Percentiles rank a stretch among this genome's conserved stretches.
Conservation (phyloP, 768 basidiomycete species). For the Tylopilus sp. region DNA sequence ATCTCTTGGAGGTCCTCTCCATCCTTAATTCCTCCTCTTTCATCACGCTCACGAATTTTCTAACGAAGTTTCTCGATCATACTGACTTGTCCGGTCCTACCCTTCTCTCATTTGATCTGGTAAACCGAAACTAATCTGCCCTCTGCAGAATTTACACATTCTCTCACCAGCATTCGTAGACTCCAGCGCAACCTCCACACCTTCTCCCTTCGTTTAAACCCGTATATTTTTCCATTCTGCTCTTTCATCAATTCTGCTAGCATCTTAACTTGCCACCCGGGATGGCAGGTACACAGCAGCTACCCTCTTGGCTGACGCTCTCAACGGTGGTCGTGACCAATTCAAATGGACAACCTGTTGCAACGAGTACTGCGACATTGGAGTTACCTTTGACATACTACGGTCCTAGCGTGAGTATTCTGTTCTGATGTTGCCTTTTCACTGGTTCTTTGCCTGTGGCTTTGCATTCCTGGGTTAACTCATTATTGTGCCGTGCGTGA, state of each 20-base stretch:
- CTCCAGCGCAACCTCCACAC: background rate
- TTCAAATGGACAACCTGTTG: constrained; percentile 47
- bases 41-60: constrained; percentile 8
- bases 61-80: constrained; percentile 14
- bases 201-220: constrained; percentile 2
- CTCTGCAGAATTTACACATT: constrained; percentile 26
- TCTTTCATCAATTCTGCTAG: constrained; percentile 5
- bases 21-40: constrained; percentile 1
- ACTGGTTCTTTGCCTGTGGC: background rate
- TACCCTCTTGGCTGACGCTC: constrained; percentile 72
- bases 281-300: constrained; percentile 51
- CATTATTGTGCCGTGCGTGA: background rate
- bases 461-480: background rate
- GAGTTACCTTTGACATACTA: constrained; percentile 76
- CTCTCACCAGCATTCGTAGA: constrained; percentile 15
- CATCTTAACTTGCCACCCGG: constrained; percentile 7
- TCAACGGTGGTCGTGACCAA: constrained; percentile 50
- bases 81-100: constrained; percentile 16
- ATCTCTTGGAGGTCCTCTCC: constrained; percentile 12
- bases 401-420: constrained; percentile 69
- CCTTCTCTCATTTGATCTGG: background rate
- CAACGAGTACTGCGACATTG: constrained; percentile 57
- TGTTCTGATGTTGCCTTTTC: background rate
- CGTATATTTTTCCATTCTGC: constrained; percentile 3
- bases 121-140: background rate